Base-by-base conservation (phyloP, 2,329 filamentous ascomycete genomes). In the Keithomyces neogunnii region DNA sequence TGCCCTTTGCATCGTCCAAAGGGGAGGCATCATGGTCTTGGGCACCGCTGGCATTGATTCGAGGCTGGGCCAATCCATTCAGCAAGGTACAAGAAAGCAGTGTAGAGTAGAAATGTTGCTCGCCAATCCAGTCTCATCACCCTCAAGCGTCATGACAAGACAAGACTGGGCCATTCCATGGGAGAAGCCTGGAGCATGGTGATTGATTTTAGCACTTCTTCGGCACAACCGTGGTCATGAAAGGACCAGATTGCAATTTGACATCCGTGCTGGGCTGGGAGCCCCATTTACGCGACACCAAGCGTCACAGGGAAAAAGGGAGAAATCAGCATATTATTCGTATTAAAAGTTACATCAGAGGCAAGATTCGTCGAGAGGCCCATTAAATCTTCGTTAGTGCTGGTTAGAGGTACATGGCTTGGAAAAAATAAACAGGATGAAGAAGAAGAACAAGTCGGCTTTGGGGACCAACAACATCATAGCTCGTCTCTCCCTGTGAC, bases 211-310 rank as follows among this genome's bases (percentile, higher is more conserved):
- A 93, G 90, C 90, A 96, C 89, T 89, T 95, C 89, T 95, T 91
- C 88, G 90, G 90, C 91, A 89, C 91, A 93, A 91, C 83, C 80
- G 77, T 83, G 90, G 88, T 86, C 88, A 96, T 84, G 72, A 69
- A 68, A 69, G 70, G 84, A 84, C 85, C 81, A 81, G 77, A 86
- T 92, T 93, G 91, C 84, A 96, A 96, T 96, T 96, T 96, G 90
- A 96, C 90, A 96, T 96, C 88, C 86, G 88, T 95, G 91, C 91
- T 92, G 73, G 59, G 33, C 28, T 45, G 6, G 33, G 40, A 5
- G 40, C 40, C 49, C 36, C 45, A 45, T 38, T 35, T 39, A 39
- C 38, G 38, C 28, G 1, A 3, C 2, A 4, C n/a, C 13, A 26
- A 6, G 13, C 2, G 3, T 5, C 4, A 1, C 13, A 7, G 38